A percentile compares a stretch with the other conserved stretches of the same genome.
phyloP scores from a whole-genome alignment of 441 rosid genomes.

The Gossypium lobatum region DNA sequence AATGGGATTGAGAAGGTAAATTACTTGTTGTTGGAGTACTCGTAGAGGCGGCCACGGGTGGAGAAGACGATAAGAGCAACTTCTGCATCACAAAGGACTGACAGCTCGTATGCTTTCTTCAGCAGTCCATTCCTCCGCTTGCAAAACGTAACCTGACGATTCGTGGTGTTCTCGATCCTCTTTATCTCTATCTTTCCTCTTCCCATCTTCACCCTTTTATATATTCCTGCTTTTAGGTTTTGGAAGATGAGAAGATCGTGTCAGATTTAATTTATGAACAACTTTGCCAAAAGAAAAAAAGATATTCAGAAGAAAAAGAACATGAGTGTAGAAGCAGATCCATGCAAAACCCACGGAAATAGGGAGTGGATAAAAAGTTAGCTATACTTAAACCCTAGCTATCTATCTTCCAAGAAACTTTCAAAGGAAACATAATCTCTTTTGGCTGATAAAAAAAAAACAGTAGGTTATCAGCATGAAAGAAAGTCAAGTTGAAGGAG shows the following conservation, averaged over 20 bases:
- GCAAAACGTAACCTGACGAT: constrained; percentile 66
- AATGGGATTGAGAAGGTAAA: neutral
- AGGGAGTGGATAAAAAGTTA: neutral
- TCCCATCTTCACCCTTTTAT: constrained; percentile 33
- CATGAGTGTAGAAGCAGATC: neutral
- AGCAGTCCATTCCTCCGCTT: constrained; percentile 65
- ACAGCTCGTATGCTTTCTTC: constrained; percentile 60
- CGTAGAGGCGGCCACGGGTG: constrained; percentile 61
- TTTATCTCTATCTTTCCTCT: constrained; percentile 74
- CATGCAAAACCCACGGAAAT: neutral
- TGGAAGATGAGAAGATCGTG: neutral
- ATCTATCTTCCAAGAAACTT: neutral
- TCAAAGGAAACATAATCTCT: neutral
- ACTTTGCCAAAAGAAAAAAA: neutral
- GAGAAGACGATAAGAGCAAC: constrained; percentile 63
- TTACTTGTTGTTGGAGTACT: constrained; percentile 61
- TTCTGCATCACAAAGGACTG: constrained; percentile 53
- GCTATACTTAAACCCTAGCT: constrained; percentile 6
- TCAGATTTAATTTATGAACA: neutral
- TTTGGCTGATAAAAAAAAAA: neutral
- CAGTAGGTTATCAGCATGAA: neutral
- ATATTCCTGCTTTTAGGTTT: neutral
- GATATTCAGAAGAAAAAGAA: no score
- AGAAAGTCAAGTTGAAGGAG: neutral
- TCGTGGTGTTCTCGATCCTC: constrained; percentile 70